phyloP scores from a whole-genome alignment of 164 flowering plant genomes.

The Vitis rupestris region DNA sequence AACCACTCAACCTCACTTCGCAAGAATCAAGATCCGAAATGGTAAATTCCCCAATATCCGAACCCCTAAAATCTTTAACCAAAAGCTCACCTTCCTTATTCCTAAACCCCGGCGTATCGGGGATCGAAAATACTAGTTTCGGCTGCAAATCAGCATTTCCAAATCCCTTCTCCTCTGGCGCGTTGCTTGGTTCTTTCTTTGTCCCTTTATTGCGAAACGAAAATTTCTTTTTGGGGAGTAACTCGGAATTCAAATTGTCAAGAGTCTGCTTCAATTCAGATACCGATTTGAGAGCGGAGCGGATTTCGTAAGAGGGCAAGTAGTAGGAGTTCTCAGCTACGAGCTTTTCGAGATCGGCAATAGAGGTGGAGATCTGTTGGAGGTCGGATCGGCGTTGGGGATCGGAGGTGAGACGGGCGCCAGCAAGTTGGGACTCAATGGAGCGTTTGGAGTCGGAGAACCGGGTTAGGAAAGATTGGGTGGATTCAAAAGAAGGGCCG shows the following conservation, averaged over 20 bases:
- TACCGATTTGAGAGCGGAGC: slow-evolving; percentile 64
- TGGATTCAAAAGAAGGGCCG: slow-evolving; percentile 48
- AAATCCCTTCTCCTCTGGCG: slow-evolving; percentile 2
- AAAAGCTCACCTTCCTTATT: slow-evolving; percentile 39
- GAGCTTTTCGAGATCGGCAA: slow-evolving; percentile 68
- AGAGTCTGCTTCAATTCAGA: slow-evolving; percentile 58
- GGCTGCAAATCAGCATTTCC: slow-evolving; percentile 2
- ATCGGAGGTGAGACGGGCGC: slow-evolving; percentile 16
- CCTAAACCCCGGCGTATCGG: slow-evolving; percentile 68
- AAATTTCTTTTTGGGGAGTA: slow-evolving; percentile 80
- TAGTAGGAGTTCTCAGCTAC: slow-evolving; percentile 82
- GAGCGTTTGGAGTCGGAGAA: slow-evolving; percentile 49
- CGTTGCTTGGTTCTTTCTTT: slow-evolving; percentile 24
- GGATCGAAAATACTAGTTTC: slow-evolving; percentile 14
- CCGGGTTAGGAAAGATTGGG: slow-evolving; percentile 53
- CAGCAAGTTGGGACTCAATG: slow-evolving; percentile 44
- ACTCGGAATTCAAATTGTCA: slow-evolving; percentile 35
- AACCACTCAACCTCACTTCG: slow-evolving; percentile 62
- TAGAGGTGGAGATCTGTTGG: slow-evolving; percentile 40
- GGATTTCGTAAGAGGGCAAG: slow-evolving; percentile 81
- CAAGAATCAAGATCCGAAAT: slow-evolving; percentile 65
- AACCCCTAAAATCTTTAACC: slow-evolving; percentile 39
- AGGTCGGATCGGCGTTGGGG: slow-evolving; percentile 27
- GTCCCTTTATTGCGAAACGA: slow-evolving; percentile 56
- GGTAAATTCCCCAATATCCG: slow-evolving; percentile 65